A percentile compares a stretch with the other conserved stretches of the same genome.
Conservation (phyloP, 352 stramenopile species). For the Globisporangium viniferum region DNA sequence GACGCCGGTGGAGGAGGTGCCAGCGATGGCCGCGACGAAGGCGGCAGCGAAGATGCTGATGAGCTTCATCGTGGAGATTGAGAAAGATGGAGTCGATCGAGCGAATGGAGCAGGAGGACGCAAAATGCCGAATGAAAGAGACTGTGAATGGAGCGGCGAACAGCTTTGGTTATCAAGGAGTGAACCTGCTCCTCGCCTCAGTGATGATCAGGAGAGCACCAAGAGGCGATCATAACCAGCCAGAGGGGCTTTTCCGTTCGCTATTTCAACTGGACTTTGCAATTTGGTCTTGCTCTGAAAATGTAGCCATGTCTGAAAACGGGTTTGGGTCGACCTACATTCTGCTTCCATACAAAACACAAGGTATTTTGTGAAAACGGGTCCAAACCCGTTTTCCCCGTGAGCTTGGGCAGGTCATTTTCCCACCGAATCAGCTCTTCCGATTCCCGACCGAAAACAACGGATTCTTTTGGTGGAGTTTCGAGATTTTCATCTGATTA, state of each 20-base stretch:
- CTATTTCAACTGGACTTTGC: not conserved
- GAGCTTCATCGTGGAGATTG: slow-evolving; percentile 1
- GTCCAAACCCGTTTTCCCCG: not conserved
- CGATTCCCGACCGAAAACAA: not conserved
- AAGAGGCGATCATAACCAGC: not conserved
- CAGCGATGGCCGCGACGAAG: not conserved
- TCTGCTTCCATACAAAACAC: not conserved
- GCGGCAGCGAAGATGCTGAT: not conserved
- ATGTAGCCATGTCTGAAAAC: slow-evolving; percentile 5
- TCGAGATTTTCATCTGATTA: slow-evolving; percentile 9
- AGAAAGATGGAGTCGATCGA: not conserved
- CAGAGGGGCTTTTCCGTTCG: not conserved
- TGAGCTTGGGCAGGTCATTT: not conserved
- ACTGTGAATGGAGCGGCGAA: not conserved
- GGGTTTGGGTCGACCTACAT: not conserved
- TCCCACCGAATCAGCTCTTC: slow-evolving; percentile 6
- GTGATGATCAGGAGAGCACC: not conserved
- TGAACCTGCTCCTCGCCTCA: not conserved
- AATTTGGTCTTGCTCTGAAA: not conserved
- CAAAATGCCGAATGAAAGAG: not conserved
- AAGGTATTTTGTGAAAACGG: not conserved
- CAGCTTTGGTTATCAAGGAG: not conserved
- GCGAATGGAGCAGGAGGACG: not conserved
- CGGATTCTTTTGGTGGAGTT: slow-evolving; percentile 1
- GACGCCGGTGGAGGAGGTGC: not conserved